A percentile compares a stretch with the other conserved stretches of the same genome.
phyloP scores from a whole-genome alignment of 345 rosid species.

The Hypericum perforatum region DNA sequence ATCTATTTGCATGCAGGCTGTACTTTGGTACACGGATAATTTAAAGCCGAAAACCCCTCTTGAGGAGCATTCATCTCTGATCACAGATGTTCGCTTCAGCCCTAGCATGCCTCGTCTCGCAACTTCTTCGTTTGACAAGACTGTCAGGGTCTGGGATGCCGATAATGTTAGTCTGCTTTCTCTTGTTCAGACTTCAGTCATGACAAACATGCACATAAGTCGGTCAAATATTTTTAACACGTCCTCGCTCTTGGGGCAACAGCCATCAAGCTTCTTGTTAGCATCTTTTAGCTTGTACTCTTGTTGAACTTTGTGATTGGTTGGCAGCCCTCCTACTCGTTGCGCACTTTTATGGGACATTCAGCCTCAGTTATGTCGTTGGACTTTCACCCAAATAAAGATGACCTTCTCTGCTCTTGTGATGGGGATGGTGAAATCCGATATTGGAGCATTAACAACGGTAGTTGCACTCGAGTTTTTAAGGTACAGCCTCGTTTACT shows the following conservation, averaged over 20 bases:
- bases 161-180: constrained; percentile 54
- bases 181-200: constrained; percentile 1
- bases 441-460: constrained; percentile 84
- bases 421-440: constrained; percentile 85
- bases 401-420: constrained; percentile 92
- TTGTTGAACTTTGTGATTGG: constrained; percentile 4
- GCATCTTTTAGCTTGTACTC: background rate
- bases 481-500: constrained; percentile 43
- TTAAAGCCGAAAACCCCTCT: constrained; percentile 65
- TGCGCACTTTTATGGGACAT: constrained; percentile 80
- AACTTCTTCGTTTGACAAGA: constrained; percentile 92
- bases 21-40: constrained; percentile 67
- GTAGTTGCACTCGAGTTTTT: constrained; percentile 61
- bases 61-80: constrained; percentile 69
- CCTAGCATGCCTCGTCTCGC: constrained; percentile 85
- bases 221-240: too few species aligned
- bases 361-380: constrained; percentile 59
- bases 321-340: constrained; percentile 79
- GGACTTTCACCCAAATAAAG: constrained; percentile 86
- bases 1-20: constrained; percentile 47
- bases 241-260: too few species aligned
- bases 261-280: too few species aligned
- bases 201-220: background rate
- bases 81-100: constrained; percentile 93
- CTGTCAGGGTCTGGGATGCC: constrained; percentile 98